These are phyloP conservation scores for Malania oleifera DNA, from an alignment of 164 flowering plant species.

Conservation along the genomic window DNA sequence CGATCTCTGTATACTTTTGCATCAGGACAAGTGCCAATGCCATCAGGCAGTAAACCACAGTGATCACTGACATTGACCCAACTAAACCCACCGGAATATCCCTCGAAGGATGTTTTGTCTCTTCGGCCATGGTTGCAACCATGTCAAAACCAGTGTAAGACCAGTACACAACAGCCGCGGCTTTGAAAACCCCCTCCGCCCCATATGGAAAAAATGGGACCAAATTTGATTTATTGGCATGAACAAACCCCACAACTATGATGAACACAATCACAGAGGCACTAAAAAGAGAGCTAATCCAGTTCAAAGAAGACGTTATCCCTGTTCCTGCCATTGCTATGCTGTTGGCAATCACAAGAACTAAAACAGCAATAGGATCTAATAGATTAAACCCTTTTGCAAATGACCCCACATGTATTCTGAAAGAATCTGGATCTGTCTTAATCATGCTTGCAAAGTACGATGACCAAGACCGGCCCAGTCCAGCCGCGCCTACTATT, in stretches of 20 bases:
- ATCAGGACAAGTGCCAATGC: constrained; percentile 56
- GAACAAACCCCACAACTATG: constrained; percentile 44
- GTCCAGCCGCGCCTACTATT: constrained; percentile 67
- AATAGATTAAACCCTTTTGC: constrained; percentile 51
- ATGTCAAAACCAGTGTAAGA: constrained; percentile 79
- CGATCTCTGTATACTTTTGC: constrained; percentile 62
- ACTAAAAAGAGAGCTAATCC: constrained; percentile 40
- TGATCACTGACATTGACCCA: constrained; percentile 71
- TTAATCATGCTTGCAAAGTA: constrained; percentile 55
- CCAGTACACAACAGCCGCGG: constrained; percentile 76
- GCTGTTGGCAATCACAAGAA: constrained; percentile 35
- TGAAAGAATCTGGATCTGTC: constrained; percentile 34
- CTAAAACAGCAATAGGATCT: constrained; percentile 59
- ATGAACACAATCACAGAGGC: constrained; percentile 38
- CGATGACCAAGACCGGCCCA: constrained; percentile 70
- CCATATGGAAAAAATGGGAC: constrained; percentile 63
- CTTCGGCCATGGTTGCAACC: constrained; percentile 89
- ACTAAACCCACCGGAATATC: constrained; percentile 76
- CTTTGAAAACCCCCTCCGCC: constrained; percentile 43
- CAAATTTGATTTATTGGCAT: constrained; percentile 39
- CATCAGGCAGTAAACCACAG: constrained; percentile 70
- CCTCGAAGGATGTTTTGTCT: constrained; percentile 58
- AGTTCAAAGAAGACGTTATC: constrained; percentile 46
- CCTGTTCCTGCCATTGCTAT: constrained; percentile 53
- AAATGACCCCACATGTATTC: constrained; percentile 31